Evolutionary conservation across 2,329 filamentous ascomycete species (phyloP).

Genomic region (Laburnicola sp.): DNA sequence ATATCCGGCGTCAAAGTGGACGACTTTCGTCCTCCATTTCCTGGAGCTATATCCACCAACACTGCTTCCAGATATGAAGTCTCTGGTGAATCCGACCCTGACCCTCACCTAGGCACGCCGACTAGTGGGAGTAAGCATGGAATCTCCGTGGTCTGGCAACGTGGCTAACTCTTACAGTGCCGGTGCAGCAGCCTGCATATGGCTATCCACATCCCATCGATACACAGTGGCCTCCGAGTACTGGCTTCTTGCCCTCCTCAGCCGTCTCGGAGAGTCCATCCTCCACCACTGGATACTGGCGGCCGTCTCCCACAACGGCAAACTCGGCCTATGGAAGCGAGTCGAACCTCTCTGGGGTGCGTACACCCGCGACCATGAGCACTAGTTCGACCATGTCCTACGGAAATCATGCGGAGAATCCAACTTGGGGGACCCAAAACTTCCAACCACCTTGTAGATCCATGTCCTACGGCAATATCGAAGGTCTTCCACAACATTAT

Average conservation of each 20-base stretch:
- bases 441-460: slow-evolving; percentile 41
- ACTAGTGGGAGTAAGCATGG: slow-evolving; percentile 33
- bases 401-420: slow-evolving; percentile 33
- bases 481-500: slow-evolving; percentile 41
- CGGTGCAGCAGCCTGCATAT: slow-evolving; percentile 37
- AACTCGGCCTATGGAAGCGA: slow-evolving; percentile 43
- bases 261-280: slow-evolving; percentile 39
- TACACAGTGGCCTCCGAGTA: slow-evolving; percentile 41
- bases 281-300: slow-evolving; percentile 40
- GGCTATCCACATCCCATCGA: slow-evolving; percentile 42
- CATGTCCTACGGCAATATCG: slow-evolving; percentile 47
- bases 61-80: slow-evolving; percentile 29
- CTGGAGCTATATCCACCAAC: slow-evolving; percentile 17
- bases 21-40: slow-evolving; percentile 37
- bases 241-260: slow-evolving; percentile 39
- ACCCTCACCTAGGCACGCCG: slow-evolving; percentile 28
- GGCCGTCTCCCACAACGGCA: slow-evolving; percentile 39
- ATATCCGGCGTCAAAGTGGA: slow-evolving; percentile 33
- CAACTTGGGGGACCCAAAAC: slow-evolving; percentile 31
- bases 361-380: slow-evolving; percentile 42
- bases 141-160: neutral
- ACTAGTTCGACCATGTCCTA: slow-evolving; percentile 43
- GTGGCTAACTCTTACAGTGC: slow-evolving; percentile 31
- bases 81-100: slow-evolving; percentile 31
- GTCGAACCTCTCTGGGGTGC: slow-evolving; percentile 39